Conservation (phyloP, 371 early-diverging fungal genomes). For the Lichtheimia ramosa region DNA sequence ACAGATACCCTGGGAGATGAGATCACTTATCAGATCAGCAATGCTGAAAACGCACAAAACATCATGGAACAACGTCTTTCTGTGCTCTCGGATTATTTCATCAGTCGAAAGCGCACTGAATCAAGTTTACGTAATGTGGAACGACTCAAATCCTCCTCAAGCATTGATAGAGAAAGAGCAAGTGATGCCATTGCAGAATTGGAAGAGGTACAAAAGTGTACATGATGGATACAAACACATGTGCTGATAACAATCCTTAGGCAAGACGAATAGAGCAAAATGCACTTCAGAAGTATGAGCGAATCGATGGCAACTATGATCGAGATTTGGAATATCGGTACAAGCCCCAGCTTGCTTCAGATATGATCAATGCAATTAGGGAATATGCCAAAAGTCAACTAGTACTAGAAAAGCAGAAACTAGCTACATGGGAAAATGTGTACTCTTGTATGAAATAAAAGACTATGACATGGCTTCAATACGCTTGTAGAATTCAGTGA, state of each 20-base stretch:
- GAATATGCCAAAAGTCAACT: conserved; percentile 42
- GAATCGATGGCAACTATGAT: conserved; percentile 30
- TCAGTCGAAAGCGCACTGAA: conserved; percentile 33
- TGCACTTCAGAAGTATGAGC: conserved; percentile 24
- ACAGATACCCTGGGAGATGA: conserved; percentile 36
- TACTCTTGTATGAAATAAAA: conserved; percentile 2
- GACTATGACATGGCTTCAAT: background rate
- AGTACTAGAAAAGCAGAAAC: conserved; percentile 36
- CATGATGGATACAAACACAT: too few relatives aligned
- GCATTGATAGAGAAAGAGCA: conserved; percentile 36
- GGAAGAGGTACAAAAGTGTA: conserved; percentile 28
- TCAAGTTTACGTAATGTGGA: conserved; percentile 34
- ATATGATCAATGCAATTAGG: conserved; percentile 25
- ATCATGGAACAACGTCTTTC: conserved; percentile 31
- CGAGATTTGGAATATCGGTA: conserved; percentile 34
- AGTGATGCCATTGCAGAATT: conserved; percentile 39
- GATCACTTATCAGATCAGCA: conserved; percentile 30
- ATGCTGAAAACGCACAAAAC: conserved; percentile 28
- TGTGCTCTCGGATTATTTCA: conserved; percentile 31
- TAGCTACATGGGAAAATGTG: conserved; percentile 26
- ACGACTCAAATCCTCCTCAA: conserved; percentile 39
- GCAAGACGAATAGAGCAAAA: conserved; percentile 29
- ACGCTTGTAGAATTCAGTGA: conserved; percentile 57
- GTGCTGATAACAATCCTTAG: conserved; percentile 6
- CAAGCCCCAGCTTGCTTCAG: conserved; percentile 22